These are phyloP conservation scores for Backusella mclennaniae DNA, from an alignment of 192 early-diverging fungal species.

Conservation along the genomic window DNA sequence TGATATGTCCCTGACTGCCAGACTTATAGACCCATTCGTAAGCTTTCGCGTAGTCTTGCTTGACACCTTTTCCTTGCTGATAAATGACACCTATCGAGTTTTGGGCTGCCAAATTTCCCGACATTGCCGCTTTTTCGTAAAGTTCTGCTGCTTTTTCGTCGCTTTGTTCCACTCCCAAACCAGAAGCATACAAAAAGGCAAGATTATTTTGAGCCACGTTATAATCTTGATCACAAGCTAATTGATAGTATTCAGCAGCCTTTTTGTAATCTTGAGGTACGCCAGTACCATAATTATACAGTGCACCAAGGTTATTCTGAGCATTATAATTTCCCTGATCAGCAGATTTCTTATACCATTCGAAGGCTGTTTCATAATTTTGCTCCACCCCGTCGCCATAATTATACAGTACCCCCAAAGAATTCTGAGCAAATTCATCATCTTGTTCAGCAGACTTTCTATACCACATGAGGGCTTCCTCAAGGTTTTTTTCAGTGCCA, in stretches of 20 bases:
- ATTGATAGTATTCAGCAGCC: constrained; percentile 56
- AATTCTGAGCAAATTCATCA: constrained; percentile 66
- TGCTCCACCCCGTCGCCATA: constrained; percentile 62
- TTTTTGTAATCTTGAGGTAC: constrained; percentile 46
- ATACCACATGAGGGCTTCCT: constrained; percentile 77
- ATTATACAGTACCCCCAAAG: constrained; percentile 78
- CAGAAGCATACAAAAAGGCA: constrained; percentile 49
- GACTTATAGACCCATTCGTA: neutral
- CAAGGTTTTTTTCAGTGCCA: constrained; percentile 61
- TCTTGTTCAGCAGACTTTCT: constrained; percentile 57
- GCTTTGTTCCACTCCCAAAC: neutral
- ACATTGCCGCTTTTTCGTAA: neutral
- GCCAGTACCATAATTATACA: neutral
- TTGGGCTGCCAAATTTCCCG: neutral
- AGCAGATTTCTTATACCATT: constrained; percentile 66
- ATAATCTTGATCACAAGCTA: constrained; percentile 43
- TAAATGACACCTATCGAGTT: neutral
- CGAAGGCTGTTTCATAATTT: constrained; percentile 58
- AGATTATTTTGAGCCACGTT: constrained; percentile 60
- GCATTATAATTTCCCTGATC: constrained; percentile 66
- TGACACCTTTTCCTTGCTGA: neutral
- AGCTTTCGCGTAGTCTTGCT: neutral
- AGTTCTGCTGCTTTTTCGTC: neutral
- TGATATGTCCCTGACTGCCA: neutral
- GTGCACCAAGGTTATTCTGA: constrained; percentile 21